Evolutionary conservation across 805 yeast species (phyloP).

Genomic region (Lipomyces oligophaga): DNA sequence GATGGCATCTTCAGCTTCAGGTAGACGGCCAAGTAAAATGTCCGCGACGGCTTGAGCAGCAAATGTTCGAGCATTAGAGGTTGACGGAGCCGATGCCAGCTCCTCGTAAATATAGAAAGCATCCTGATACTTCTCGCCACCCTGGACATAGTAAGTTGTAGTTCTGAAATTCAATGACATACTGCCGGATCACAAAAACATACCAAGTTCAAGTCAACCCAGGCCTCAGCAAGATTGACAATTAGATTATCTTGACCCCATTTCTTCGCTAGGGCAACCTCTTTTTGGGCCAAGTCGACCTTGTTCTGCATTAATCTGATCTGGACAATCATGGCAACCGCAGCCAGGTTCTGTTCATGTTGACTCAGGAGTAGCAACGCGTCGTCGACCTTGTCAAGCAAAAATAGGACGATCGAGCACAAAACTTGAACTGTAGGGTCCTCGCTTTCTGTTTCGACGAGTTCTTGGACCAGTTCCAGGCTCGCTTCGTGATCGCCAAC

Average conservation of each 20-base stretch:
- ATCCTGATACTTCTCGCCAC: constrained; percentile 39
- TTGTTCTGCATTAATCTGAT: constrained; percentile 43
- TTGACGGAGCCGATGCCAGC: constrained; percentile 55
- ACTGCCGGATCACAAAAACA: constrained; percentile 48
- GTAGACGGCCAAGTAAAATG: constrained; percentile 70
- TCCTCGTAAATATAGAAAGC: constrained; percentile 61
- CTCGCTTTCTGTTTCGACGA: constrained; percentile 30
- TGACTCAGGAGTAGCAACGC: constrained; percentile 42
- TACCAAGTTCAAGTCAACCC: constrained; percentile 48
- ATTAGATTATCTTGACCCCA: constrained; percentile 70
- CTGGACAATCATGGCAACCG: constrained; percentile 39
- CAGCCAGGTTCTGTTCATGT: constrained; percentile 41
- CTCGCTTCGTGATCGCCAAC: constrained; percentile 19
- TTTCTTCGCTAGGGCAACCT: constrained; percentile 44
- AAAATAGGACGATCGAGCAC: constrained; percentile 43
- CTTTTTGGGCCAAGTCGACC: constrained; percentile 46
- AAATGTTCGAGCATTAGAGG: constrained; percentile 49
- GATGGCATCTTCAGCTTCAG: constrained; percentile 68
- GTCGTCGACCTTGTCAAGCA: constrained; percentile 42
- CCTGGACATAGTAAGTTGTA: constrained; percentile 15
- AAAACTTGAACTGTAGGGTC: constrained; percentile 40
- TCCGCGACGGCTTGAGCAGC: constrained; percentile 69
- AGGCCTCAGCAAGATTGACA: constrained; percentile 74
- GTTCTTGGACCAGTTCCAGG: constrained; percentile 26
- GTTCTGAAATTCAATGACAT: constrained; percentile 42